A percentile compares a stretch with the other conserved stretches of the same genome.
Evolutionary conservation across 2,329 filamentous ascomycete genomes (phyloP).

Genomic region (Ophiostoma tasmaniense): DNA sequence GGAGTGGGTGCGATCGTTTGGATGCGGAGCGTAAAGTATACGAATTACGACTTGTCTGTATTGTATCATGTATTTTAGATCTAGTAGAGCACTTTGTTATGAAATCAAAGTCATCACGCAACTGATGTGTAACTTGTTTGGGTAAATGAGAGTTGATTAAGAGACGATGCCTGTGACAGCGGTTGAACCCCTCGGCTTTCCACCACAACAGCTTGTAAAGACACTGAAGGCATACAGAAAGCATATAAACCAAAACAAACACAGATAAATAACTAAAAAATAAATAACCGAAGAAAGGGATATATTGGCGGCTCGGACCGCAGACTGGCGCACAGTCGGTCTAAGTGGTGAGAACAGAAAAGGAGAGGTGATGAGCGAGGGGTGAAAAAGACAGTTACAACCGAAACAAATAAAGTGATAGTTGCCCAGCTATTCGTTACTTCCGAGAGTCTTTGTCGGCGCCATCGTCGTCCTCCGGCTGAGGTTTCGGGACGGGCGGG

Average conservation of each 20-base stretch:
- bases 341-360: neutral
- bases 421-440: too few relatives aligned
- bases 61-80: neutral
- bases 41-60: neutral
- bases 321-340: neutral
- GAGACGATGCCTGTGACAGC: too few relatives aligned
- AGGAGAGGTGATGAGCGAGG: too few relatives aligned
- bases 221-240: too few relatives aligned
- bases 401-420: too few relatives aligned
- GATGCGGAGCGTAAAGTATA: neutral
- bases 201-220: too few relatives aligned
- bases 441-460: conserved; percentile 5
- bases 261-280: neutral
- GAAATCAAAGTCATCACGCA: neutral
- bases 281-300: neutral
- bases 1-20: conserved; percentile 60
- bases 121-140: neutral
- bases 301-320: neutral
- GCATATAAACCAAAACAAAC: too few relatives aligned
- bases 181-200: too few relatives aligned
- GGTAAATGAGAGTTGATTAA: too few relatives aligned
- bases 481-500: conserved; percentile 17
- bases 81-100: neutral
- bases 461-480: conserved; percentile 15
- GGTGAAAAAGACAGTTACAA: too few relatives aligned